These are phyloP conservation scores for Lactuca saligna DNA, from an alignment of 129 eudicot species.

Conservation along the genomic window DNA sequence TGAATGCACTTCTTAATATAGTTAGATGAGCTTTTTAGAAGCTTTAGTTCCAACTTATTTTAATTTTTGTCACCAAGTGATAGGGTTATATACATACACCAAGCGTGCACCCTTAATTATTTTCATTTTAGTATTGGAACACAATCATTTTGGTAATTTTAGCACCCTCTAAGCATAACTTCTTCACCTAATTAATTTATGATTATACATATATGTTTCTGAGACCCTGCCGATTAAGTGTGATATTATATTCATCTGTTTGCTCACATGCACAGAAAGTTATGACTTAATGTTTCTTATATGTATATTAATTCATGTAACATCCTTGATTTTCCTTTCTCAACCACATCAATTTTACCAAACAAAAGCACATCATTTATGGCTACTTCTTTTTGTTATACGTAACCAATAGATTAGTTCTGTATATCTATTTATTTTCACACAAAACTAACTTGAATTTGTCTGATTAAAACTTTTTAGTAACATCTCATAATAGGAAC, in stretches of 20 bases:
- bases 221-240: slow-evolving; percentile 10
- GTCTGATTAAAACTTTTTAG: background rate
- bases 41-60: background rate
- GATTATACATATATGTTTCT: background rate
- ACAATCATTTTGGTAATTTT: slow-evolving; percentile 22
- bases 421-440: background rate
- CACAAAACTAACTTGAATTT: background rate
- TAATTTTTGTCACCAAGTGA: too few species aligned
- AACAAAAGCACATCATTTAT: slow-evolving; percentile 12
- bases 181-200: background rate
- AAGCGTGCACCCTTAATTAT: background rate
- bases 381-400: slow-evolving; percentile 9
- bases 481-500: background rate
- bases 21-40: background rate
- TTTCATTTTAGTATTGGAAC: background rate
- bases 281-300: slow-evolving; percentile 4
- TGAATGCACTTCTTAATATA: background rate
- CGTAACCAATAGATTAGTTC: background rate
- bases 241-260: slow-evolving; percentile 1
- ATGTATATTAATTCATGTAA: background rate
- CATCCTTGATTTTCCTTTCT: slow-evolving; percentile 12
- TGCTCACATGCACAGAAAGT: slow-evolving; percentile 13
- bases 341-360: slow-evolving; percentile 19
- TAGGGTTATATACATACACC: background rate
- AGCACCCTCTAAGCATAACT: slow-evolving; percentile 18